Percentiles rank a stretch among this genome's conserved stretches.
phyloP scores from a whole-genome alignment of 2,329 filamentous ascomycete species.

The Myriosclerotinia curreyana region DNA sequence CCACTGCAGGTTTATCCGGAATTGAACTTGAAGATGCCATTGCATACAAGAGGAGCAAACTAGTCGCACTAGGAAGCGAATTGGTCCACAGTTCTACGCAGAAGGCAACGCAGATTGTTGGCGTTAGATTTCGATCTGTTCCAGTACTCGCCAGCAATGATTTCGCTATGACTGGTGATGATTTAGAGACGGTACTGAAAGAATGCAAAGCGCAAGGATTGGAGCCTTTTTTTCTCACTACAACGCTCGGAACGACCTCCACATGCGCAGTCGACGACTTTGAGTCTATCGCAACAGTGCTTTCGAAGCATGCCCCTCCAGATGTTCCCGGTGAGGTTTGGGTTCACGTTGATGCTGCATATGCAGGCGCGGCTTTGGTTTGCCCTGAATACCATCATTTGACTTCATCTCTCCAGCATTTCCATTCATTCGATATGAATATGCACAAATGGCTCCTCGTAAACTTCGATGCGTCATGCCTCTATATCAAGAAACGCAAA shows the following conservation, averaged over 20 bases:
- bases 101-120: slow-evolving; percentile 83
- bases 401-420: slow-evolving; percentile 57
- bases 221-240: slow-evolving; percentile 82
- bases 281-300: slow-evolving; percentile 38
- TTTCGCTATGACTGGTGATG: slow-evolving; percentile 66
- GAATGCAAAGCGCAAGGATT: slow-evolving; percentile 66
- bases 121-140: slow-evolving; percentile 74
- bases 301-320: slow-evolving; percentile 42
- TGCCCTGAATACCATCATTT: slow-evolving; percentile 77
- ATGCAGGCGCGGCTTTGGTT: slow-evolving; percentile 81
- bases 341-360: slow-evolving; percentile 93
- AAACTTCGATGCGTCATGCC: slow-evolving; percentile 82
- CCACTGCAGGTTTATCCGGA: slow-evolving; percentile 49
- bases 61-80: slow-evolving; percentile 79
- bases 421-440: slow-evolving; percentile 92
- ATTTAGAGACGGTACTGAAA: slow-evolving; percentile 60
- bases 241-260: slow-evolving; percentile 81
- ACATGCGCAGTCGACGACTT: slow-evolving; percentile 88
- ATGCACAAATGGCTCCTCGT: slow-evolving; percentile 97
- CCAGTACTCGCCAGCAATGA: slow-evolving; percentile 59
- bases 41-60: slow-evolving; percentile 61
- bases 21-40: slow-evolving; percentile 67
- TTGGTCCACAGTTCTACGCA: slow-evolving; percentile 80
- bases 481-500: slow-evolving; percentile 72
- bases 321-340: slow-evolving; percentile 58